Base-by-base conservation (phyloP, 2,329 filamentous ascomycete genomes). In the Erysiphe pisi region DNA sequence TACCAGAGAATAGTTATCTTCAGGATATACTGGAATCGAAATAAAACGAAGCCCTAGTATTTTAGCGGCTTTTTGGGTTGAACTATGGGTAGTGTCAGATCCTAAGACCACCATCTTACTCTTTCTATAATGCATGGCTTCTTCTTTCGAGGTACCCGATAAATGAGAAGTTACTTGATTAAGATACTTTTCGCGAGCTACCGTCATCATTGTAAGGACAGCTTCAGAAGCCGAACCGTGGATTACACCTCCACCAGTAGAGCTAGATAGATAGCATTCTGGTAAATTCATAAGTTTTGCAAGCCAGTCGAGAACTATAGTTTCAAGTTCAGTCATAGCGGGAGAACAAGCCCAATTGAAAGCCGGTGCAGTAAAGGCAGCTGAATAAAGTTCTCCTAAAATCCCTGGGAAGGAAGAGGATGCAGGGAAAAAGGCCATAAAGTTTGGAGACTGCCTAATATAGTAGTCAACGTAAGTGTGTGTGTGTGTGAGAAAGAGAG, bases 311-410 rank as follows among this genome's bases (percentile, higher is more conserved):
- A 97, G 87, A 65, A 97, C 91, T 36, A 97, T 87, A 0, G 94
- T 97, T 85, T 98, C 94, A 73, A 98, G 87, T 84, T 98, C 94
- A 0, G 94, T 98, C 25, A 95, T 90, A 9, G 92, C 93, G 0
- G 94, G 94, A 8, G 90, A 93, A 84, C 94, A 97, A 79, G 97
- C 89, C 94, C 94, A 98, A 84, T 98, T 98, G 86, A 98, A 98
- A 58, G 93, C 93, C 0, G 94, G 93, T 22, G 92, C 92, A 18
- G 90, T 95, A 84, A 97, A 94, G 9, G 93, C 91, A 7, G 92
- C 90, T 65, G 89, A 93, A 85, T 97, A 98, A 85, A 98, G 89
- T 84, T 98, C 94, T 28, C 93, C 94, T 16, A 98, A 87, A 83
- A 97, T 94, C 43, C 90, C 88, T 0, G 94, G 93, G 82, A 91